Evolutionary conservation across 371 early-diverging fungal genomes (phyloP).

Genomic region (Chytridiales sp.): DNA sequence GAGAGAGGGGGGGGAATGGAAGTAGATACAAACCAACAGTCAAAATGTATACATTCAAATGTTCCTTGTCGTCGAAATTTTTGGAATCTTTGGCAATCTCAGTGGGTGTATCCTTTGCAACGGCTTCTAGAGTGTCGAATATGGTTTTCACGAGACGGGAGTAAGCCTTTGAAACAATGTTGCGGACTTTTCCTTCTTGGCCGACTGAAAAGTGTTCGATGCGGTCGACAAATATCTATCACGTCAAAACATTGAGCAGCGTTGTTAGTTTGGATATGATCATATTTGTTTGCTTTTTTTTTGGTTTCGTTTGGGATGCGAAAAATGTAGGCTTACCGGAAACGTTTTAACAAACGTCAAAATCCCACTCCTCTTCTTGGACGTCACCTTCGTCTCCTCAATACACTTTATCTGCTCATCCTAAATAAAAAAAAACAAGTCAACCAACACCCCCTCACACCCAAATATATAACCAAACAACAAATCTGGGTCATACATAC

Average conservation of each 20-base stretch:
- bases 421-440: conserved; percentile 30
- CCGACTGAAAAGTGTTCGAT: conserved; percentile 55
- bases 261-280: not conserved
- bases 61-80: conserved; percentile 85
- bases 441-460: not conserved
- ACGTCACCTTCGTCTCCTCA: conserved; percentile 86
- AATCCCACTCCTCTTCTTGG: conserved; percentile 85
- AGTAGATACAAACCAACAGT: conserved; percentile 65
- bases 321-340: conserved; percentile 57
- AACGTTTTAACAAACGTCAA: conserved; percentile 84
- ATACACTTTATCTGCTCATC: conserved; percentile 86
- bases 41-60: conserved; percentile 82
- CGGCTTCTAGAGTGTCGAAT: conserved; percentile 84
- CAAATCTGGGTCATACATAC: conserved; percentile 37
- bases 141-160: conserved; percentile 79
- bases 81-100: conserved; percentile 37
- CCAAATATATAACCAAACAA: not conserved
- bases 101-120: conserved; percentile 72
- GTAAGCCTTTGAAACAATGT: conserved; percentile 75
- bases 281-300: no score
- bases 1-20: no score
- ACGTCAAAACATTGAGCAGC: not conserved
- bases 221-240: conserved; percentile 68
- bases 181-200: conserved; percentile 57
- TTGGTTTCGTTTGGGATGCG: no score